These are phyloP conservation scores for Decorospora gaudefroyi DNA, from an alignment of 2,329 filamentous ascomycete genomes.

Conservation along the genomic window DNA sequence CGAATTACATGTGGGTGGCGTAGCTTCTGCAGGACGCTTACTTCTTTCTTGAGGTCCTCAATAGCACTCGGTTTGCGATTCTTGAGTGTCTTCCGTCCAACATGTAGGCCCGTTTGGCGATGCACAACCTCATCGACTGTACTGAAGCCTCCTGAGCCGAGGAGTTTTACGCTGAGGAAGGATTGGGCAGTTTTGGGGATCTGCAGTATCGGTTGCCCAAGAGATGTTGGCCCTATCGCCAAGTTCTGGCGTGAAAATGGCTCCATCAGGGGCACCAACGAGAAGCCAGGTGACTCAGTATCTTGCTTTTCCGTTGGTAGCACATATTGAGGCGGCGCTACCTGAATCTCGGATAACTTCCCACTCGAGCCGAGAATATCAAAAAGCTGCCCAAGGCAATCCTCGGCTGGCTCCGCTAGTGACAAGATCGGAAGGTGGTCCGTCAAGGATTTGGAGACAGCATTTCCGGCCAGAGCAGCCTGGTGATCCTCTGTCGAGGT, in stretches of 20 bases:
- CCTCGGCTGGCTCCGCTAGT: background rate
- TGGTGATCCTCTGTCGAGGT: slow-evolving; percentile 30
- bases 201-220: slow-evolving; percentile 2
- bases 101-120: slow-evolving; percentile 39
- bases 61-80: slow-evolving; percentile 40
- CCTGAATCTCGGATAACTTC: background rate
- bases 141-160: slow-evolving; percentile 46
- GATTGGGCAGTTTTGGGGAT: slow-evolving; percentile 21
- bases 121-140: slow-evolving; percentile 47
- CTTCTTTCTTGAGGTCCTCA: slow-evolving; percentile 44
- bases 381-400: slow-evolving; percentile 2
- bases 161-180: slow-evolving; percentile 45
- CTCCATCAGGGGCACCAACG: background rate
- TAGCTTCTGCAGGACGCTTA: slow-evolving; percentile 45
- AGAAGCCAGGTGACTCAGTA: background rate
- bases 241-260: background rate
- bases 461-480: slow-evolving; percentile 42
- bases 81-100: slow-evolving; percentile 47
- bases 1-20: slow-evolving; percentile 48
- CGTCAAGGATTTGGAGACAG: slow-evolving; percentile 31
- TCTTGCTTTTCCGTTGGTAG: background rate
- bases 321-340: background rate
- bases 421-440: background rate
- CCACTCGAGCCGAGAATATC: background rate
- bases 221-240: background rate